phyloP scores from a whole-genome alignment of 2,329 filamentous ascomycete species.

The Neopestalotiopsis sp. region DNA sequence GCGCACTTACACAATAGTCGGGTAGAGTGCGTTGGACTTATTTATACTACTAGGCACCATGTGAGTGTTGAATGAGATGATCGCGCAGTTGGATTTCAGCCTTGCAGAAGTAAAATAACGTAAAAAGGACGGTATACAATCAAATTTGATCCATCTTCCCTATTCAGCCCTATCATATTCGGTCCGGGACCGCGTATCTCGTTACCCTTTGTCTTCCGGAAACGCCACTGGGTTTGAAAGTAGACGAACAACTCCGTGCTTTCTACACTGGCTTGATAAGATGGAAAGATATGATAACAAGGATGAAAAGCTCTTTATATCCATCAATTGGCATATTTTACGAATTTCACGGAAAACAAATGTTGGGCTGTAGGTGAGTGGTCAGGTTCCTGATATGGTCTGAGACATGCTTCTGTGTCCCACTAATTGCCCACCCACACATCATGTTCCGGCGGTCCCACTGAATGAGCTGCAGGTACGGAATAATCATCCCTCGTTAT shows the following conservation, averaged over 20 bases:
- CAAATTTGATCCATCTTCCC: not conserved
- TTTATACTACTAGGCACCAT: too few relatives aligned
- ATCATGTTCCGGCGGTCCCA: not conserved
- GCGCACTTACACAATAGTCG: too few relatives aligned
- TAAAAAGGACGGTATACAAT: not conserved
- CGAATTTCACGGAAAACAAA: not conserved
- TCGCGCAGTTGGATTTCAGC: too few relatives aligned
- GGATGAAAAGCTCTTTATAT: not conserved
- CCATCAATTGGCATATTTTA: not conserved
- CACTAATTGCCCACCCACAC: not conserved
- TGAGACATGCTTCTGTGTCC: not conserved
- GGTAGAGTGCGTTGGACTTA: too few relatives aligned
- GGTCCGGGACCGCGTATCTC: too few relatives aligned
- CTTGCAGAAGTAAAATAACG: too few relatives aligned
- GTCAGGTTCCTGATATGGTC: not conserved
- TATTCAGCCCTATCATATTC: not conserved
- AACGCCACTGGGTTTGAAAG: too few relatives aligned
- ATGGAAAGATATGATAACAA: too few relatives aligned
- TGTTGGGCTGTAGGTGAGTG: not conserved
- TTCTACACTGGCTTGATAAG: too few relatives aligned
- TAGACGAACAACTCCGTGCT: too few relatives aligned
- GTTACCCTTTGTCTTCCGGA: too few relatives aligned
- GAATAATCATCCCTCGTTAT: not conserved
- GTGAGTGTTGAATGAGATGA: too few relatives aligned
- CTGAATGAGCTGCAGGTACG: not conserved